phyloP scores from a whole-genome alignment of 768 basidiomycete genomes.

The Kondoa malvinella region DNA sequence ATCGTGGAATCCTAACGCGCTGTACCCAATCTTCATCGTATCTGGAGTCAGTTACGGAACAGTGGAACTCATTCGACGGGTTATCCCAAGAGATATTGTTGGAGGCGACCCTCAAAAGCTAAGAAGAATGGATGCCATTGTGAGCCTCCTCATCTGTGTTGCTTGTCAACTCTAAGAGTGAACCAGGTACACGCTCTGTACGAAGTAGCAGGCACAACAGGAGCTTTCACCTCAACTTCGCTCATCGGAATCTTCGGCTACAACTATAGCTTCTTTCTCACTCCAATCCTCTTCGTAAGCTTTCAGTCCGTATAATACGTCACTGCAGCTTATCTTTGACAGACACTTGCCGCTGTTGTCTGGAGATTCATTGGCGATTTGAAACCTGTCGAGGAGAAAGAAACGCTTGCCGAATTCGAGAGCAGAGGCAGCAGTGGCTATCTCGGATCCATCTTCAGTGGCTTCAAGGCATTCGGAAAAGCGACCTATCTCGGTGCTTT shows the following conservation, averaged over 20 bases:
- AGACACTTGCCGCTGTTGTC: conserved; percentile 9
- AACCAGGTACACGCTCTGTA: conserved; percentile 28
- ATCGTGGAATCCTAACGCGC: conserved; percentile 23
- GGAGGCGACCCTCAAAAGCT: conserved; percentile 28
- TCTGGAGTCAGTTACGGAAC: conserved; percentile 28
- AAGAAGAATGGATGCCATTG: conserved; percentile 26
- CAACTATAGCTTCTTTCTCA: conserved; percentile 2
- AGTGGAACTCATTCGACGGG: conserved; percentile 29
- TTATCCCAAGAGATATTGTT: conserved; percentile 21
- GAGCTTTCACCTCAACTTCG: conserved; percentile 26
- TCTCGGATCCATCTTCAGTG: conserved; percentile 7
- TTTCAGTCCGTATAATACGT: neutral
- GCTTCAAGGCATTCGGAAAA: conserved; percentile 12
- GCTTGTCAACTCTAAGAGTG: too few species aligned
- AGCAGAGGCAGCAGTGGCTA: neutral
- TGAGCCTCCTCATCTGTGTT: too few species aligned
- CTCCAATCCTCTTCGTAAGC: conserved; percentile 21
- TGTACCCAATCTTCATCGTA: conserved; percentile 25
- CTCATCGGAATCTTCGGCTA: conserved; percentile 26
- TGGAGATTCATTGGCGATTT: conserved; percentile 20
- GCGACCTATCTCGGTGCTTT: conserved; percentile 12
- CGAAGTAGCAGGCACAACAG: conserved; percentile 30
- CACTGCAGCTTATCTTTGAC: conserved; percentile 10
- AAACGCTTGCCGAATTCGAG: neutral
- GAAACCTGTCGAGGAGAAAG: conserved; percentile 2